These are phyloP conservation scores for Nothopassalora personata DNA, from an alignment of 2,329 filamentous ascomycete genomes.

Conservation along the genomic window DNA sequence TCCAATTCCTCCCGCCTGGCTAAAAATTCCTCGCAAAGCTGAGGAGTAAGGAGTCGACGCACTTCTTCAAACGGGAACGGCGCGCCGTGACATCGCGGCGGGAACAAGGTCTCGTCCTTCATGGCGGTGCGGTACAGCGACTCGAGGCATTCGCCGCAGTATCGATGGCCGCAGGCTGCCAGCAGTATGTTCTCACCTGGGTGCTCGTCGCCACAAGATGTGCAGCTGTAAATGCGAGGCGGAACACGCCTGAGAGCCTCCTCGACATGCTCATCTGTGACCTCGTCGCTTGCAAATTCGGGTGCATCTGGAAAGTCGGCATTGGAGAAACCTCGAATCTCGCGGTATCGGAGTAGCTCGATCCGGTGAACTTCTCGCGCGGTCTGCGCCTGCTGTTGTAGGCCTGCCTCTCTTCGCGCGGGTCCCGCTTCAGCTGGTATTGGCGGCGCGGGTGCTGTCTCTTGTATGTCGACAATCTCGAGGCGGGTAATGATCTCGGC, in stretches of 20 bases:
- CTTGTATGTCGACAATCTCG: not conserved
- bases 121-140: conserved; percentile 3
- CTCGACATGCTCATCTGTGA: not conserved
- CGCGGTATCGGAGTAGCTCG: not conserved
- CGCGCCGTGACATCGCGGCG: conserved; percentile 11
- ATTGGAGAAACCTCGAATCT: not conserved
- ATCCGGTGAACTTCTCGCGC: not conserved
- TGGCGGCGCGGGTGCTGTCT: not conserved
- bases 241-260: not conserved
- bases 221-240: not conserved
- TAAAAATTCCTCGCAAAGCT: not conserved
- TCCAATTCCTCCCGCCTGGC: conserved; percentile 11
- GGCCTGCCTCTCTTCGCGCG: not conserved
- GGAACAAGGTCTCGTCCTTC: conserved; percentile 6
- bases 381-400: not conserved
- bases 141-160: conserved; percentile 9
- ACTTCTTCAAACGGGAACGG: not conserved
- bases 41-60: not conserved
- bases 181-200: not conserved
- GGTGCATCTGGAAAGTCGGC: not conserved
- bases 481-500: not conserved
- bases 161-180: conserved; percentile 3
- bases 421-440: not conserved
- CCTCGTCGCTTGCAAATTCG: not conserved
- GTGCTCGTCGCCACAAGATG: not conserved